Conservation (phyloP, 2,329 filamentous ascomycete genomes). For the Aureobasidium sp. region DNA sequence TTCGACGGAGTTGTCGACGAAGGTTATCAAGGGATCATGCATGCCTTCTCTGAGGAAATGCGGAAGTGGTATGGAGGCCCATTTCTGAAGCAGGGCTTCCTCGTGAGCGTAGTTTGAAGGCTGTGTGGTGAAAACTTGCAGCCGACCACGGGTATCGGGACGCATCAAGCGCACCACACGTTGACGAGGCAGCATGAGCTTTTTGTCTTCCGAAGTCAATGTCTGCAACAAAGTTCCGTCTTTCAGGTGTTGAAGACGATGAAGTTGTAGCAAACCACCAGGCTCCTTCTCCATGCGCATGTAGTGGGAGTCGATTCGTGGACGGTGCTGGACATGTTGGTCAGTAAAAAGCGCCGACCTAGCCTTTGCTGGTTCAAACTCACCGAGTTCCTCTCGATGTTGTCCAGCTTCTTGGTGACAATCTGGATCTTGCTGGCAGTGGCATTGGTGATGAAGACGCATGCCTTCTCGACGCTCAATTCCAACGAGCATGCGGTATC, state of each 20-base stretch:
- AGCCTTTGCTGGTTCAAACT: background rate
- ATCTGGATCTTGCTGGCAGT: background rate
- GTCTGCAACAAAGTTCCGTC: background rate
- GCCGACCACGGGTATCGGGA: background rate
- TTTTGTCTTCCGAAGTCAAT: background rate
- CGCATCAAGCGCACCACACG: background rate
- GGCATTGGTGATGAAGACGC: background rate
- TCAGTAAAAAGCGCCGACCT: background rate
- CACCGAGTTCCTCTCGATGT: conserved; percentile 9
- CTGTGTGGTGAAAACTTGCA: background rate
- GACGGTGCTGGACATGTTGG: background rate
- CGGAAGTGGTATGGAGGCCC: background rate
- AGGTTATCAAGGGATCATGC: background rate
- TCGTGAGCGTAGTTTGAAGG: background rate
- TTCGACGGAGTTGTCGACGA: background rate
- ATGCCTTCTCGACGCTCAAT: background rate
- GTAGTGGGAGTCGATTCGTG: background rate
- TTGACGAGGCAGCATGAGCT: background rate
- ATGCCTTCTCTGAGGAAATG: conserved; percentile 1
- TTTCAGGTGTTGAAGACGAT: background rate
- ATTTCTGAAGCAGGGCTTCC: background rate
- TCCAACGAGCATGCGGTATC: background rate
- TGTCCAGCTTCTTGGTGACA: conserved; percentile 1
- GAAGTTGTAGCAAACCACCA: background rate
- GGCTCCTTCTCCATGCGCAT: conserved; percentile 1